Percentiles rank a stretch among this genome's conserved stretches.
Evolutionary conservation across 2,329 filamentous ascomycete genomes (phyloP).

Genomic region (Lecanicillium sp.): DNA sequence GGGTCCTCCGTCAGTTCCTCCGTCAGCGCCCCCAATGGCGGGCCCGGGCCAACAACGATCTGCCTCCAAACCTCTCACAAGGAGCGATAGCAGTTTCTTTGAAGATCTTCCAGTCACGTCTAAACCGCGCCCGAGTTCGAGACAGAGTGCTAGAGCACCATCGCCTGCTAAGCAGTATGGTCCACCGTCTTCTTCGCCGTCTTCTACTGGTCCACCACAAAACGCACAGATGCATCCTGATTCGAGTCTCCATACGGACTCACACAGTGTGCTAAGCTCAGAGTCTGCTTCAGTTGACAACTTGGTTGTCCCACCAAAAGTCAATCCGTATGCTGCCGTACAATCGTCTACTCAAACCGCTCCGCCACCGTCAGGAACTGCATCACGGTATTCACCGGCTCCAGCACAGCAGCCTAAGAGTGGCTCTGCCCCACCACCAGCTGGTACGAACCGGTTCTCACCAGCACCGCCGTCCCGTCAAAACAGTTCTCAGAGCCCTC

Average conservation of each 20-base stretch:
- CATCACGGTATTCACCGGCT: conserved; percentile 55
- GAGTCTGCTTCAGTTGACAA: conserved; percentile 16
- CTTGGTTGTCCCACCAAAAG: conserved; percentile 45
- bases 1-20: conserved; percentile 21
- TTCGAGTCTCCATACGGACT: too few species aligned
- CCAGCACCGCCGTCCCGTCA: conserved; percentile 36
- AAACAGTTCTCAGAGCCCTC: conserved; percentile 31
- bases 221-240: too few species aligned
- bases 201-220: too few species aligned
- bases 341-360: conserved; percentile 25
- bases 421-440: conserved; percentile 29
- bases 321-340: conserved; percentile 45
- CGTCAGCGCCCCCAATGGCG: conserved; percentile 24
- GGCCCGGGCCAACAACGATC: too few species aligned
- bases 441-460: conserved; percentile 43
- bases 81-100: conserved; percentile 53
- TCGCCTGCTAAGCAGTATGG: conserved; percentile 30
- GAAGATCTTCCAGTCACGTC: conserved; percentile 63
- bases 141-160: conserved; percentile 36
- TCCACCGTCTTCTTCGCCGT: background rate
- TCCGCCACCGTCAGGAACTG: conserved; percentile 25
- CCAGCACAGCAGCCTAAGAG: conserved; percentile 31
- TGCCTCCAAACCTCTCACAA: too few species aligned
- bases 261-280: too few species aligned
- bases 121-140: conserved; percentile 52